Conservation (phyloP, 2,329 filamentous ascomycete species). For the Botryotinia narcissicola region DNA sequence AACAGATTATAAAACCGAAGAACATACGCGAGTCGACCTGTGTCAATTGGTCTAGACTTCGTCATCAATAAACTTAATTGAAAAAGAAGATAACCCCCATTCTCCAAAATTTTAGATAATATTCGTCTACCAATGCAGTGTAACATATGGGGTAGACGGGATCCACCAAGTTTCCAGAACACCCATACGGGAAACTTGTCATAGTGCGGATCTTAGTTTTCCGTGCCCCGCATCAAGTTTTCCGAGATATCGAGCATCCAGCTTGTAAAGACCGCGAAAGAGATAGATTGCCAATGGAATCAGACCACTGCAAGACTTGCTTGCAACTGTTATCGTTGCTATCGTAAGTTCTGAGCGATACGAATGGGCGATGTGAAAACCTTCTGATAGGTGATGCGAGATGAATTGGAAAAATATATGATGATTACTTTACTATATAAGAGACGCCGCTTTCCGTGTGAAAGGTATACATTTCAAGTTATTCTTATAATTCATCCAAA, state of each 20-base stretch:
- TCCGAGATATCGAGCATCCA: background rate
- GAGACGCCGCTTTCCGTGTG: background rate
- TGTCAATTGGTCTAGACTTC: background rate
- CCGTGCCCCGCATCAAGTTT: slow-evolving; percentile 2
- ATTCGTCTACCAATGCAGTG: background rate
- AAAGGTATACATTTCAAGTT: background rate
- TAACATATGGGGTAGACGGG: background rate
- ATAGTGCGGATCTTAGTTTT: background rate
- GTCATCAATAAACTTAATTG: background rate
- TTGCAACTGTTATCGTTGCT: background rate
- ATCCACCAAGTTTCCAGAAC: background rate
- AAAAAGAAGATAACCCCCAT: background rate
- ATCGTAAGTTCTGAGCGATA: background rate
- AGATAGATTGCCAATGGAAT: background rate
- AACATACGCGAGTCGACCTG: background rate
- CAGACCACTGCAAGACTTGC: background rate
- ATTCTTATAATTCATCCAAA: background rate
- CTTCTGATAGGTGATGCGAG: background rate
- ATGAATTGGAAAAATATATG: background rate
- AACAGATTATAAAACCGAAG: background rate
- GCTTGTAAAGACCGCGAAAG: too few relatives aligned
- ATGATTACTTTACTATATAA: background rate
- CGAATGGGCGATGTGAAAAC: background rate
- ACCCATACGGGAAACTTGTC: background rate
- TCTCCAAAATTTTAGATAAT: background rate